Evolutionary conservation across 2,329 filamentous ascomycete genomes (phyloP), one percentile per base, ranked within the genome.

Genomic region (Rhynchosporium graminicola): DNA sequence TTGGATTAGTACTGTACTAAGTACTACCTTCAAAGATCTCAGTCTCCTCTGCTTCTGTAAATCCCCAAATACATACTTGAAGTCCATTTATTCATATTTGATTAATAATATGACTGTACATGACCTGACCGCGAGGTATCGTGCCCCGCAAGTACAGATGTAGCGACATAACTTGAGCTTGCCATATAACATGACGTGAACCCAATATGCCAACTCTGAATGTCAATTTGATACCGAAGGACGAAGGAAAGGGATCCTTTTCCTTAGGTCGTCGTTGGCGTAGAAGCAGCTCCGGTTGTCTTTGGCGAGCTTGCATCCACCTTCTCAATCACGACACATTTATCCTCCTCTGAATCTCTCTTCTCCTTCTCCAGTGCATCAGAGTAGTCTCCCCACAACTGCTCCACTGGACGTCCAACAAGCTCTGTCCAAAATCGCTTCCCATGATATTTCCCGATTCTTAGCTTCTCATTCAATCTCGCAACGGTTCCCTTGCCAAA

Each of bases 341-440:
- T 72, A 20, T 74, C 71, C 38, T 72, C 70, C 33, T 71, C 68
- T 6, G 31, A 36, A 60, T 66, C 69, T 33, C 65, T 66, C 9
- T 59, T 56, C 10, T 70, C 71, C 33, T 66, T 65, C 15, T 65
- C 59, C n/a, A 74, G 31, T 9, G 59, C 77, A 66, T 76, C 72
- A 33, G 78, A 80, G 76, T 97, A 97, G 64, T 91, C 87, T 26
- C 80, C 77, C 89, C 91, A 97, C 36, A 97, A 77, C 65, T 87
- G 79, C 50, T 83, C 79, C 0, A 97, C 86, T 0, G 82, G 80
- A 47, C 80, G 74, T 0, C 89, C 90, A 69, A 91, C 84, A 31
- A 94, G 78, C 67, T 82, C 80, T 4, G 82, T 77, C 92, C 90
- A 89, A 74, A 95, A 85, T 57, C 75, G 70, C 58, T 84, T 77